Base-by-base conservation (phyloP, 129 eudicot genomes). In the Escallonia herrerae region DNA sequence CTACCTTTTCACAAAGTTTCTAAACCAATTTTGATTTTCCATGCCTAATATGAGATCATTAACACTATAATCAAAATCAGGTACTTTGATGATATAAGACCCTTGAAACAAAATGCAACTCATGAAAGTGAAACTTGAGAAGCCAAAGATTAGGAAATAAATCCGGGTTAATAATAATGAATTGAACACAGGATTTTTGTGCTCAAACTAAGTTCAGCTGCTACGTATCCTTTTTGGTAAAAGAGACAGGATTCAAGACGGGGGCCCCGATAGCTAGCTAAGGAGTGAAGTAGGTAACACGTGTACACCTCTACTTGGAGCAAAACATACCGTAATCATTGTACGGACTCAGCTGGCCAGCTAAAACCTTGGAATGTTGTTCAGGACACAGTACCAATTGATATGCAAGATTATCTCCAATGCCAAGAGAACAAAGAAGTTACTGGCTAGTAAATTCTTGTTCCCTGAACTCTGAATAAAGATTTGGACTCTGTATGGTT, bases 331-430 rank as follows among this genome's bases (percentile, higher is more conserved):
- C 65, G 52, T 65, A 79, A 74, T 79, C 64, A 85, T 79, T 71
- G 81, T 74, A 82, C 83, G 70, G 68, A 49, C 58, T 66, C 76
- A 73, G 67, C 47, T 58, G 73, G 86, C 79, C 71, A 69, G 76
- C 75, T 72, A 54, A 22, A 43, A 53, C n/a, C 62, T 81, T 72
- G 87, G 76, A 81, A 61, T 72, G 66, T 75, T 78, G 73, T 70
- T 79, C 61, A 68, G 84, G 74, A 75, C 69, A 72, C 43, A 67
- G 71, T 73, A 63, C 82, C n/a, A 53, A 3, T 11, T 2, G 58
- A 63, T 45, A 51, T 45, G 5, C 48, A 41, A 56, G 66, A 67
- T 77, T 53, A 72, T 47, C 53, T 76, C 40, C 6, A 39, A 62
- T 54, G 37, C 15, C 9, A 46, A 40, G 59, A 77, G 38, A 13